Evolutionary conservation across 1,284 basidiomycete species (phyloP).

Genomic region (Kwoniella shivajii): DNA sequence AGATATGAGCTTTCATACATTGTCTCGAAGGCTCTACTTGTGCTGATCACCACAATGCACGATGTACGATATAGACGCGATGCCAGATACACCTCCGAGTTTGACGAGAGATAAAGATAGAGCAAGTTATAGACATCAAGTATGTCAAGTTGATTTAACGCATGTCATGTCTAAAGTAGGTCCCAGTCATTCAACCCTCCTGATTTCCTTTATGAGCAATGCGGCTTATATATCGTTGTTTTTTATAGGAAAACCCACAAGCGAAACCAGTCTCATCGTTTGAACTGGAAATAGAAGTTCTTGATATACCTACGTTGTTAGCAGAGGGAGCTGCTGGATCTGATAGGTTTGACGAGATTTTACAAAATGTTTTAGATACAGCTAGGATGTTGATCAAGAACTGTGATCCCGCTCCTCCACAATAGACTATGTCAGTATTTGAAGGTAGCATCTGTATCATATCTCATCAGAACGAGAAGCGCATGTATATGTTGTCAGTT

Average conservation of each 20-base stretch:
- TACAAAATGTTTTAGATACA: conserved; percentile 58
- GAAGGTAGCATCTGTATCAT: too few species aligned
- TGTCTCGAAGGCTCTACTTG: neutral
- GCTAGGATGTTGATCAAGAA: conserved; percentile 57
- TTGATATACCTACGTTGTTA: conserved; percentile 57
- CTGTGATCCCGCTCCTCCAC: conserved; percentile 20
- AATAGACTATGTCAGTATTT: neutral
- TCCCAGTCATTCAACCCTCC: too few species aligned
- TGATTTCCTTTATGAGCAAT: neutral
- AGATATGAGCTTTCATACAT: conserved; percentile 19
- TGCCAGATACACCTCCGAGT: conserved; percentile 54
- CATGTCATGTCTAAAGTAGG: conserved; percentile 67
- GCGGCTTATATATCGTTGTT: neutral
- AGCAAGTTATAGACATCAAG: conserved; percentile 88
- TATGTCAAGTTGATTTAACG: conserved; percentile 89
- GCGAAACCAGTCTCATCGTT: conserved; percentile 42
- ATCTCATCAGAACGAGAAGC: too few species aligned
- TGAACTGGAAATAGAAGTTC: conserved; percentile 63
- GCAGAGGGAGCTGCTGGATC: conserved; percentile 54
- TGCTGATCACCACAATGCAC: neutral
- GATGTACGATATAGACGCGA: conserved; percentile 23
- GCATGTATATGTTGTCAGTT: too few species aligned
- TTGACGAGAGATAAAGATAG: conserved; percentile 81
- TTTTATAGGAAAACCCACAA: conserved; percentile 7
- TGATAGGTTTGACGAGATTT: conserved; percentile 56